Base-by-base conservation (phyloP, 345 rosid genomes). In the Anacardium occidentale region DNA sequence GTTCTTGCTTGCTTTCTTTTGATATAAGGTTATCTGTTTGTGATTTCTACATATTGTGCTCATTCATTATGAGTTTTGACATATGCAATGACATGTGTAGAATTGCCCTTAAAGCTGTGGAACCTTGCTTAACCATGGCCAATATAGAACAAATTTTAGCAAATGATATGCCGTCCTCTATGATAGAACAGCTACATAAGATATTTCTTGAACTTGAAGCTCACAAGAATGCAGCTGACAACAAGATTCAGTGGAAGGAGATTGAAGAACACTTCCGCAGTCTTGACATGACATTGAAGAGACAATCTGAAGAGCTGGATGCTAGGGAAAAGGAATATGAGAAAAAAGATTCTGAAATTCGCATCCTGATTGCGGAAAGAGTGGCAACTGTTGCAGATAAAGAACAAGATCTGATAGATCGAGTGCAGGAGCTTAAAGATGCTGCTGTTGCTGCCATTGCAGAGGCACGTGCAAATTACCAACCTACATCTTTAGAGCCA, bases 381-480 rank as follows among this genome's bases (percentile, higher is more conserved):
- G 85, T 84, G 76, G 86, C 76, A 15, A 73, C 76, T 66, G 85
- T 88, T 72, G 75, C 69, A 66, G 78, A 86, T 67, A 84, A 80
- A 69, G 88, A 88, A 77, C 90, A 81, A 75, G 88, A 81, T 15
- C 64, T 82, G 64, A 68, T 81, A 63, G 90, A 88, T 71, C 81
- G 86, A 37, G 77, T 86, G 66, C 92, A 88, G 84, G 86, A 81
- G 78, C 80, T 83, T 40, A 88, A 85, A 81, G 87, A 86, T 83
- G 86, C 81, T 61, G 90, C 88, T 74, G 84, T 81, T 80, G 79
- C 86, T 75, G 86, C 78, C 66, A 82, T 88, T 70, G 75, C 75
- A 22, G 77, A 78, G 70, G 86, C 83, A 64, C 78, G 71, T 18
- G 74, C 77, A 56, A 79, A 70, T 72, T 72, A 79, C 71, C 78